Evolutionary conservation across 768 basidiomycete genomes (phyloP), one percentile per base, ranked within the genome.

Genomic region (Psilocybe tampanensis): DNA sequence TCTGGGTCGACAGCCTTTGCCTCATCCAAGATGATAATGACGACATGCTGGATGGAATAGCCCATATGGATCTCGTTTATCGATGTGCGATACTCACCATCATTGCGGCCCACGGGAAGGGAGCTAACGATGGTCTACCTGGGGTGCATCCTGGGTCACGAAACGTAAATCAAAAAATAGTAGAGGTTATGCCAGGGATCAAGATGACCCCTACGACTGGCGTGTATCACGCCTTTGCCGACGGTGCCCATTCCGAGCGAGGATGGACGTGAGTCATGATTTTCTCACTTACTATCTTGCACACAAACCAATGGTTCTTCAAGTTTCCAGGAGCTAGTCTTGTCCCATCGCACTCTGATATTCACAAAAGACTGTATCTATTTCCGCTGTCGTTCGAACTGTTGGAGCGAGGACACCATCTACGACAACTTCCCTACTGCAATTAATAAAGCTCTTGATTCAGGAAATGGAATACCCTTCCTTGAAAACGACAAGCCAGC

Each of bases 371-470:
- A 34, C 17, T 8, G 44, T 19, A n/a, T 55, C 2, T 47, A 55
- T 19, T 55, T 55, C 34, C 44, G 54, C 21, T 55, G 54, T 26
- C 54, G 45, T n/a, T 13, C 44, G 23, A 55, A 55, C 21, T 55
- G 54, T 22, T 55, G 54, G 54, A 47, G 44, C 44, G 54, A 55
- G n/a, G 54, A 55, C 36, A 55, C 54, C 21, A 36, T 47, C n/a
- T 55, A 55, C 44, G 54, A 55, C 33, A 45, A 47, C 54, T 55
- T 47, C 18, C 54, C 54, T 6, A 9, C 44, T 3, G 54, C 33
- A 29, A 33, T 55, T 33, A 55, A 45, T 44, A 8, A 55, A 1
- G 33, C 41, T 21, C 54, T 55, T 15, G 26, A 47, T 17, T 55
- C 54, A 3, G 54, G 54, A 2, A 17, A 9, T 13, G 18, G 8